Evolutionary conservation across 495 filamentous ascomycete genomes (phyloP), one percentile per base, ranked within the genome.

Genomic region (Podospora australis): DNA sequence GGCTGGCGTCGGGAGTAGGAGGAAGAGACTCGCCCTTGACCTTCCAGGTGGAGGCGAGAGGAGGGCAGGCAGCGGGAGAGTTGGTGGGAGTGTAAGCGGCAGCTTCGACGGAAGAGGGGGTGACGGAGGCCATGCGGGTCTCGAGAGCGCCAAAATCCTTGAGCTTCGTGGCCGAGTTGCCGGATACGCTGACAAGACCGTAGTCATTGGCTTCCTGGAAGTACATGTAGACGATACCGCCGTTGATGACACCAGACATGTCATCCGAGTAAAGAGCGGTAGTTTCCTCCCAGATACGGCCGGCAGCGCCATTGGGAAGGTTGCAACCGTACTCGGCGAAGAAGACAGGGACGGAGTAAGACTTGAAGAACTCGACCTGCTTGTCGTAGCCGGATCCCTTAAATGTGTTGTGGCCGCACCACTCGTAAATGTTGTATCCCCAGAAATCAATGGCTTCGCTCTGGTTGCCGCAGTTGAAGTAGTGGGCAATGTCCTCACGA

Each of bases 241-340:
- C 91, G 30, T 87, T 95, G 80, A 87, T 91, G 39, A 96, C 88
- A 11, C 57, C 59, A 9, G 80, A 82, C 92, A 98, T 97, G 26
- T 90, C 59, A 5, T 72, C 52, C 2, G 86, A 85, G 66, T 86
- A 98, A 4, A 98, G 74, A 34, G 88, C 82, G 11, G 66, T 67
- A n/a, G 95, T 90, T 57, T 98, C 92, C 46, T 87, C 81, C 72
- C 92, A 97, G 35, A 72, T 68, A 62, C 92, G 87, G 16, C 83
- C 85, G 14, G 71, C 68, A 19, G 81, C 81, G 8, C 74, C 72
- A 52, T 63, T 52, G 24, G 63, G 65, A 10, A 52, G 56, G 71
- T 96, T 97, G 78, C 92, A 98, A 28, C 92, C 92, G 66, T 98
- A 98, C 68, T 98, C 92, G 46, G 92, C 90, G 65, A 97, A 96